Conservation (phyloP, 805 yeast genomes). For the Wickerhamiella parazyma region DNA sequence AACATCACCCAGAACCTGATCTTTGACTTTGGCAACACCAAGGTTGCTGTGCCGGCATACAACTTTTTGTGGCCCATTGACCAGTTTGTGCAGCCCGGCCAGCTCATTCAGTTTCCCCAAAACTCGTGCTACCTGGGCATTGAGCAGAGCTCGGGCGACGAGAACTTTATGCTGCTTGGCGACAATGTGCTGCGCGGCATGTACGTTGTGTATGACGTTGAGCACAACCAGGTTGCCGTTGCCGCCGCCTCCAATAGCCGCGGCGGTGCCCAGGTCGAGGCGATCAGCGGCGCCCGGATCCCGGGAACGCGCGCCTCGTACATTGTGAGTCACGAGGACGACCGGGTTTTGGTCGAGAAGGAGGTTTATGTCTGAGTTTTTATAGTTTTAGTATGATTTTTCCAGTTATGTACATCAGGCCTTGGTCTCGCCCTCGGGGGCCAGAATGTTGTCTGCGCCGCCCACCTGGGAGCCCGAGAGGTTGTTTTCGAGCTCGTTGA, state of each 20-base stretch:
- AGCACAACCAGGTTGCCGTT: conserved; percentile 39
- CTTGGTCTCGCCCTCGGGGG: conserved; percentile 8
- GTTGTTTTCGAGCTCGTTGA: conserved; percentile 74
- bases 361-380: not conserved
- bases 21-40: conserved; percentile 23
- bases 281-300: conserved; percentile 19
- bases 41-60: conserved; percentile 24
- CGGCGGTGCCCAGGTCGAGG: conserved; percentile 19
- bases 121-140: conserved; percentile 27
- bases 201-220: conserved; percentile 52
- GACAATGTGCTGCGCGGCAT: conserved; percentile 47
- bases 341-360: not conserved
- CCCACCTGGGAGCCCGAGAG: not conserved
- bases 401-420: not conserved
- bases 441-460: conserved; percentile 6
- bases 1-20: conserved; percentile 23
- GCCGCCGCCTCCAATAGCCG: conserved; percentile 27
- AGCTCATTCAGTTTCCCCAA: conserved; percentile 25
- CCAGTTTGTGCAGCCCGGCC: conserved; percentile 20
- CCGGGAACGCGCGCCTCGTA: conserved; percentile 11
- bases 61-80: conserved; percentile 27
- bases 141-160: conserved; percentile 20
- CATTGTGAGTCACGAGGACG: not conserved
- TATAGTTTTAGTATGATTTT: no score
- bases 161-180: conserved; percentile 37